Conservation (phyloP, 148 eudicot species). For the Polygonum aviculare region DNA sequence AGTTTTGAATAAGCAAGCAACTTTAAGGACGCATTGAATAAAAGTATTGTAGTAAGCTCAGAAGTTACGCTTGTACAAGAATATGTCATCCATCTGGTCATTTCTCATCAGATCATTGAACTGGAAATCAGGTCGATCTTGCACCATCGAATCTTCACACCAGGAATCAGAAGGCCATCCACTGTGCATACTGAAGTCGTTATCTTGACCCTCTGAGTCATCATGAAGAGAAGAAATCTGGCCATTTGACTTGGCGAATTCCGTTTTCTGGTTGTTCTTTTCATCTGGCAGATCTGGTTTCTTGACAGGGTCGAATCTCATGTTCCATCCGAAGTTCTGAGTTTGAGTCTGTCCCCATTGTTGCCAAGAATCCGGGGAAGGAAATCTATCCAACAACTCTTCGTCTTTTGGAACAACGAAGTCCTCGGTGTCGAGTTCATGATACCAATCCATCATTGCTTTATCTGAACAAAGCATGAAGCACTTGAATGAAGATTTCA, state of each 20-base stretch:
- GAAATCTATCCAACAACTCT: conserved; percentile 40
- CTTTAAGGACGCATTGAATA: conserved; percentile 21
- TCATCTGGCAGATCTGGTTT: conserved; percentile 16
- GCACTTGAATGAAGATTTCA: neutral
- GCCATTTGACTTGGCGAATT: conserved; percentile 24
- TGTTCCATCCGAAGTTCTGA: conserved; percentile 29
- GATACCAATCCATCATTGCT: conserved; percentile 59
- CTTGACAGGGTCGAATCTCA: conserved; percentile 21
- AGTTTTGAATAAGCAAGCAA: neutral
- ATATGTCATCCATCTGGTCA: conserved; percentile 49
- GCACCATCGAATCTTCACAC: conserved; percentile 16
- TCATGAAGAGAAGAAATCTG: conserved; percentile 16
- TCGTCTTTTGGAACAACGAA: conserved; percentile 45
- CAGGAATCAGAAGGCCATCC: conserved; percentile 20
- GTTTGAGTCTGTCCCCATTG: conserved; percentile 38
- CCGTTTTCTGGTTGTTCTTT: conserved; percentile 18
- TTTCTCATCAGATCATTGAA: conserved; percentile 23
- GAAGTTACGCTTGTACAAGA: conserved; percentile 47
- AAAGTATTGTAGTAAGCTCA: conserved; percentile 25
- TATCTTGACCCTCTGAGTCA: conserved; percentile 21
- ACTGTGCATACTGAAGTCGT: conserved; percentile 21
- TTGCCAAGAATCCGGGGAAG: conserved; percentile 51
- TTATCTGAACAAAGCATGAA: conserved; percentile 8
- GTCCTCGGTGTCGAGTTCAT: conserved; percentile 37
- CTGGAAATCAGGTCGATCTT: conserved; percentile 28